A percentile compares a stretch with the other conserved stretches of the same genome.
Evolutionary conservation across 345 rosid species (phyloP).

Genomic region (Gossypium sturtianum): DNA sequence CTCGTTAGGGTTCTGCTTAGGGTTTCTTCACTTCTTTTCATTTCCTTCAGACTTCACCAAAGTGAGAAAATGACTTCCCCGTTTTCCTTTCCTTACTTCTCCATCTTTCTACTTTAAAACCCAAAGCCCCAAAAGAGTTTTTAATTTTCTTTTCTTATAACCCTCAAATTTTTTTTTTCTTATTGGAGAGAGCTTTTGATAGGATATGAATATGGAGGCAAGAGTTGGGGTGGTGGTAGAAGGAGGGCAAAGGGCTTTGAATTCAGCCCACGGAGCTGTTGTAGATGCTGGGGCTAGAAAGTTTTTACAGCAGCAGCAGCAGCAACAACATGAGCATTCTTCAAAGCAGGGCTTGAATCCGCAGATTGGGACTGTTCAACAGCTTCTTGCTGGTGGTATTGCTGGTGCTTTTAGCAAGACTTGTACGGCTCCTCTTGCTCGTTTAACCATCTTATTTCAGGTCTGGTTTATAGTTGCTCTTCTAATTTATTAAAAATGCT

Average conservation of each 20-base stretch:
- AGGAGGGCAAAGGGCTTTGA: conserved; percentile 63
- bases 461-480: conserved; percentile 22
- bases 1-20: background rate
- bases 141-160: background rate
- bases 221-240: conserved; percentile 75
- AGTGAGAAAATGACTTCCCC: background rate
- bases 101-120: background rate
- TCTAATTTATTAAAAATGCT: background rate
- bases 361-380: conserved; percentile 45
- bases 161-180: too few relatives aligned
- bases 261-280: conserved; percentile 48
- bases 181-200: background rate
- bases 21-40: background rate
- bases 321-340: conserved; percentile 11
- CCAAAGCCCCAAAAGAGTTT: background rate
- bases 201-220: conserved; percentile 52
- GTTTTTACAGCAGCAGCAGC: conserved; percentile 35
- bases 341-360: conserved; percentile 28
- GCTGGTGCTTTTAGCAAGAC: conserved; percentile 98
- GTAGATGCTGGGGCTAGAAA: conserved; percentile 61
- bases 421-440: conserved; percentile 95
- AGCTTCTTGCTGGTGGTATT: conserved; percentile 81
- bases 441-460: conserved; percentile 94
- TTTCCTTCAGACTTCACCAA: background rate
- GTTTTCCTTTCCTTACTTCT: background rate